Conservation (phyloP, 2,329 filamentous ascomycete genomes). For the Diplodia corticola region DNA sequence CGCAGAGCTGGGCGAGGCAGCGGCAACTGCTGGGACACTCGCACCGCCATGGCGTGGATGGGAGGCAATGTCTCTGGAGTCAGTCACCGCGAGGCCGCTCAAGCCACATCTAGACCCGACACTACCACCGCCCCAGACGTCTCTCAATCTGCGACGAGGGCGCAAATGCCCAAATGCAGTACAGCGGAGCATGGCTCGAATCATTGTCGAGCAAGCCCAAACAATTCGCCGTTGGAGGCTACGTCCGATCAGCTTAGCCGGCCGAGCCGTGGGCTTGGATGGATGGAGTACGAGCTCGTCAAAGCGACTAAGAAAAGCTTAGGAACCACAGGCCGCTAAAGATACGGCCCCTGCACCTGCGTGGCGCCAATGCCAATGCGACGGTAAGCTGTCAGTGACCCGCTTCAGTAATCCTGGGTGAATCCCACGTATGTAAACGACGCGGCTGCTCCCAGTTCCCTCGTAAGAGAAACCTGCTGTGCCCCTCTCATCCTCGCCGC, state of each 20-base stretch:
- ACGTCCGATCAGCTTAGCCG: conserved; percentile 20
- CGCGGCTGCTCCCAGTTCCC: not conserved
- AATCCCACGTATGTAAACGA: conserved; percentile 21
- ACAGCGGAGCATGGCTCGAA: not conserved
- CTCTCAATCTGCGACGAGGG: not conserved
- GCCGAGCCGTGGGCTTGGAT: conserved; percentile 16
- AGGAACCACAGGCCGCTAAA: conserved; percentile 16
- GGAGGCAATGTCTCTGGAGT: not conserved
- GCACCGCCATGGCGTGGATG: not conserved
- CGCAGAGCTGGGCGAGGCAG: not conserved
- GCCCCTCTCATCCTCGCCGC: not conserved
- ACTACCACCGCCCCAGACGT: not conserved
- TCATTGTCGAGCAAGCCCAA: not conserved
- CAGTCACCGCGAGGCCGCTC: not conserved
- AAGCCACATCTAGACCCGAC: not conserved
- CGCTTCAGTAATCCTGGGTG: conserved; percentile 17
- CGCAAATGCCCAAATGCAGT: not conserved
- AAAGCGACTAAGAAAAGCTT: conserved; percentile 18
- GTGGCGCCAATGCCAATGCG: conserved; percentile 16
- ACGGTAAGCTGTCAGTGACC: conserved; percentile 14
- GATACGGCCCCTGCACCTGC: conserved; percentile 18
- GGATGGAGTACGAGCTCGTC: conserved; percentile 15
- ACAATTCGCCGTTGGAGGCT: not conserved
- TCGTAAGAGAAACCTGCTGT: not conserved
- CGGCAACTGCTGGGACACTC: not conserved